Percentiles rank a stretch among this genome's conserved stretches.
phyloP scores from a whole-genome alignment of 257 asterid genomes.

The Fraxinus anomala region DNA sequence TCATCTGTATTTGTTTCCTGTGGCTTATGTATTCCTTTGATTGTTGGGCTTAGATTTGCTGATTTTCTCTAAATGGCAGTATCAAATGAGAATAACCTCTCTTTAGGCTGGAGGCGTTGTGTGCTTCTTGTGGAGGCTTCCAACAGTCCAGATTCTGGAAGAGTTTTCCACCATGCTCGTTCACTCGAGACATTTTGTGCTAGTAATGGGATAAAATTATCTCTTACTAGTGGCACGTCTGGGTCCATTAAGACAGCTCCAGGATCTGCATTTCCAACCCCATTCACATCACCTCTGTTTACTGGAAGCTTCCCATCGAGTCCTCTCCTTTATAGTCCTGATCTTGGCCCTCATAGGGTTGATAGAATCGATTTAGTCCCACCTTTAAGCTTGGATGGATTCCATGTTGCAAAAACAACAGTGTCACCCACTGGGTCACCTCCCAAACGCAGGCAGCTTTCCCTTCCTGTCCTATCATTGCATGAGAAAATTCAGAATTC shows the following conservation, averaged over 20 bases:
- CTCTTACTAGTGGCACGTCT: slow-evolving; percentile 56
- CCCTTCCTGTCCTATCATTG: slow-evolving; percentile 62
- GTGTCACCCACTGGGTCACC: slow-evolving; percentile 87
- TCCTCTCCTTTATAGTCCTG: slow-evolving; percentile 84
- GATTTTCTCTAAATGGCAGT: slow-evolving; percentile 34
- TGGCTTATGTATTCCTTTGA: slow-evolving; percentile 22
- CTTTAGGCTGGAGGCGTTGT: slow-evolving; percentile 93
- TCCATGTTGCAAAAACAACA: slow-evolving; percentile 63
- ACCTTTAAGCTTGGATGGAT: slow-evolving; percentile 90
- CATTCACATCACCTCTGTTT: slow-evolving; percentile 86
- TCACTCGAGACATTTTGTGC: slow-evolving; percentile 83
- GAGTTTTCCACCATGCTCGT: slow-evolving; percentile 86
- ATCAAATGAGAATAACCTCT: slow-evolving; percentile 57
- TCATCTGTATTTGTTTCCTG: slow-evolving; percentile 24
- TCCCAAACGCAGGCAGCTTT: slow-evolving; percentile 66
- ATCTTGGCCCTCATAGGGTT: slow-evolving; percentile 63
- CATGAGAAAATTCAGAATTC: slow-evolving; percentile 78
- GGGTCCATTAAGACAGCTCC: slow-evolving; percentile 52
- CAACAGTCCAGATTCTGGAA: slow-evolving; percentile 95
- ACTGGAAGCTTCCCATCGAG: slow-evolving; percentile 97
- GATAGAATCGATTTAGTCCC: slow-evolving; percentile 88
- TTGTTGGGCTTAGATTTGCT: slow-evolving; percentile 14
- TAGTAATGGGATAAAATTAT: slow-evolving; percentile 65
- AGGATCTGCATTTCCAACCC: slow-evolving; percentile 69
- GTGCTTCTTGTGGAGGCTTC: slow-evolving; percentile 92